phyloP scores from a whole-genome alignment of 2,329 filamentous ascomycete genomes.

The Hypomyces rosellus region DNA sequence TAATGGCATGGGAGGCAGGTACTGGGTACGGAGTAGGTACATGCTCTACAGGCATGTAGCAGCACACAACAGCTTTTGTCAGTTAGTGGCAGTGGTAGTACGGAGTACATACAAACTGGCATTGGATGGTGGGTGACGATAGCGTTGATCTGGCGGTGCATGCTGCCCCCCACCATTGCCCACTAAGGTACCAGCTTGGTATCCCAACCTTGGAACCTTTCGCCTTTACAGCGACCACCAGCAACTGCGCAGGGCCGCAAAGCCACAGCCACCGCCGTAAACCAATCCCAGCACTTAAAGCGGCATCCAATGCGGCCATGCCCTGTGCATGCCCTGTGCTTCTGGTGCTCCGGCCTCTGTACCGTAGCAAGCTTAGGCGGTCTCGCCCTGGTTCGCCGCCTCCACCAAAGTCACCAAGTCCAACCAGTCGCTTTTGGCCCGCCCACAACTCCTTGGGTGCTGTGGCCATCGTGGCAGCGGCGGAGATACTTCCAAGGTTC shows the following conservation, averaged over 20 bases:
- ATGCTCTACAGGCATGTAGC: neutral
- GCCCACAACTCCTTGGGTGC: slow-evolving; percentile 28
- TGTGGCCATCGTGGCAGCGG: slow-evolving; percentile 12
- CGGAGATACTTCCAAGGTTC: slow-evolving; percentile 14
- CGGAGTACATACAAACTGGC: neutral
- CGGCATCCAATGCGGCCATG: slow-evolving; percentile 22
- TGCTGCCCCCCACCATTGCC: slow-evolving; percentile 6
- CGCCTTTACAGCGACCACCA: too few relatives aligned
- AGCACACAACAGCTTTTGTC: neutral
- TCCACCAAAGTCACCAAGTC: slow-evolving; percentile 14
- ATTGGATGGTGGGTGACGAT: slow-evolving; percentile 4
- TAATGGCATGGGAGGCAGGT: too few relatives aligned
- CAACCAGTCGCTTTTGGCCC: slow-evolving; percentile 27
- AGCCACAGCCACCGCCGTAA: slow-evolving; percentile 26
- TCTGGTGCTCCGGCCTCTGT: neutral
- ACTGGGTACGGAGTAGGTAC: too few relatives aligned
- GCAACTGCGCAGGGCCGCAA: neutral
- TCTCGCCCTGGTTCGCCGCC: slow-evolving; percentile 16
- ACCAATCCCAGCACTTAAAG: slow-evolving; percentile 29
- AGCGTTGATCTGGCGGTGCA: slow-evolving; percentile 11
- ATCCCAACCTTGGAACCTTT: slow-evolving; percentile 2
- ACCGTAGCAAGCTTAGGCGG: neutral
- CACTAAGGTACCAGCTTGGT: slow-evolving; percentile 1
- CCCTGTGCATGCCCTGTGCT: slow-evolving; percentile 8
- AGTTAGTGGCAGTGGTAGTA: neutral